Base-by-base conservation (phyloP, 176 grass and related monocot species). In the Aegilops umbellulata region DNA sequence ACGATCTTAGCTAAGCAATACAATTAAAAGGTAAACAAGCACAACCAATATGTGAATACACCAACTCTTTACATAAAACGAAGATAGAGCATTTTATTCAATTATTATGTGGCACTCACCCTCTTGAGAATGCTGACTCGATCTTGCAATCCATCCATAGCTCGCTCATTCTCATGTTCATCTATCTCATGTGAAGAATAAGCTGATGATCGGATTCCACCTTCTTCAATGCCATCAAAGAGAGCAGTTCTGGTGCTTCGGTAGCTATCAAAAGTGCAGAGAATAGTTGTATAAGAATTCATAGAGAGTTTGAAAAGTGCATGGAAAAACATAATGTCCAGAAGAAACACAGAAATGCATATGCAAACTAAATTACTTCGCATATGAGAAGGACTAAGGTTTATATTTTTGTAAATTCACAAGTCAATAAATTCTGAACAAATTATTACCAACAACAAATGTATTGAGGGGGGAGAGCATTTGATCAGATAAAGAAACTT, bases 181-280 rank as follows among this genome's bases (percentile, higher is more conserved):
- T 94, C 92, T 86, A 94, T 95, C 86, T 98, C 97, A 89, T 92
- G 91, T 44, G 93, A 91, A 63, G 92, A 94, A 80, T 92, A 92
- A 78, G 93, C 73, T 73, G 94, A 80, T 55, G 93, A 82, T 15
- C 84, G 65, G 70, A 98, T 55, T 79, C 97, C 94, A 69, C 97
- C 93, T 77, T 98, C 97, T 85, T 98, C 97, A 84, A 94, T 90
- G 76, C 94, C 94, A 95, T 95, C 97, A 60, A 95, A 94, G 29
- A 98, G 88, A 49, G 92, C 87, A 67, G 84, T 79, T 89, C 97
- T 95, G 22, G 44, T 90, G 69, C 82, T 94, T 26, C 86, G 90
- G 70, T 91, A 87, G 22, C 83, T 92, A 72, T 65, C 78, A 82
- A 65, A 86, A 83, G 24, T 80, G 23, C 34, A 80, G 32, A 76